These are phyloP conservation scores for Sporopachydermia lactativora DNA, from an alignment of 805 yeast species.

Conservation along the genomic window DNA sequence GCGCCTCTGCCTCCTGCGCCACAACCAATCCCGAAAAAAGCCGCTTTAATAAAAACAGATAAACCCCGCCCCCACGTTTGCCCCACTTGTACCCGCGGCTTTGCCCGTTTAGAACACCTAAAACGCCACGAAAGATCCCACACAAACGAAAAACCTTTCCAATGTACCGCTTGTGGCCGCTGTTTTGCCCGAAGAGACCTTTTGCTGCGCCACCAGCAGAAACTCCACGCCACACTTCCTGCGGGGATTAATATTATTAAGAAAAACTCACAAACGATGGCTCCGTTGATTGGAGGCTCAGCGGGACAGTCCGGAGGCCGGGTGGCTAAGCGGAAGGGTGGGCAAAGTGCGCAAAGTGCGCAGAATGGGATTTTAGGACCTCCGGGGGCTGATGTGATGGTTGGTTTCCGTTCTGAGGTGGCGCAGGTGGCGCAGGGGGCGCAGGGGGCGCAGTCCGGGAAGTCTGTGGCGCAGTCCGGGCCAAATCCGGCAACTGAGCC, in stretches of 20 bases:
- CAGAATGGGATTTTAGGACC: too few species aligned
- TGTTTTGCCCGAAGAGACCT: slow-evolving; percentile 76
- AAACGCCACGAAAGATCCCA: slow-evolving; percentile 90
- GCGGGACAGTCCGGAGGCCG: too few species aligned
- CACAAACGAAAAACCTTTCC: slow-evolving; percentile 92
- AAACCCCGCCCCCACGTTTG: slow-evolving; percentile 93
- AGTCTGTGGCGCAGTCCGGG: slow-evolving; percentile 1
- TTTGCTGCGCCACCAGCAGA: slow-evolving; percentile 84
- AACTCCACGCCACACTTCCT: slow-evolving; percentile 49
- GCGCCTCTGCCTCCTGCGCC: slow-evolving; percentile 4
- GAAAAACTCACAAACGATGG: slow-evolving; percentile 20
- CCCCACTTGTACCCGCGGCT: slow-evolving; percentile 82
- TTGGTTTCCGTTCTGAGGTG: slow-evolving; percentile 4
- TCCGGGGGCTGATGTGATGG: slow-evolving; percentile 8
- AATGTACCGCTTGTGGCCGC: slow-evolving; percentile 92
- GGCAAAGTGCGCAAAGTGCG: too few species aligned
- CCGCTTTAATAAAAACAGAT: slow-evolving; percentile 73
- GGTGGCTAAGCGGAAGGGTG: too few species aligned
- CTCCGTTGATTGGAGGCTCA: too few species aligned
- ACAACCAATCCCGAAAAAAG: slow-evolving; percentile 77
- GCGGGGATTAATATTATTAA: slow-evolving; percentile 24
- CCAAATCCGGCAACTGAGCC: slow-evolving; percentile 9
- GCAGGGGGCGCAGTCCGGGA: slow-evolving; percentile 5
- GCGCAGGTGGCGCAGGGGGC: slow-evolving; percentile 5
- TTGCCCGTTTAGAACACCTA: slow-evolving; percentile 89